These are phyloP conservation scores for Neopestalotiopsis rosae DNA, from an alignment of 2,329 filamentous ascomycete genomes.

Conservation along the genomic window DNA sequence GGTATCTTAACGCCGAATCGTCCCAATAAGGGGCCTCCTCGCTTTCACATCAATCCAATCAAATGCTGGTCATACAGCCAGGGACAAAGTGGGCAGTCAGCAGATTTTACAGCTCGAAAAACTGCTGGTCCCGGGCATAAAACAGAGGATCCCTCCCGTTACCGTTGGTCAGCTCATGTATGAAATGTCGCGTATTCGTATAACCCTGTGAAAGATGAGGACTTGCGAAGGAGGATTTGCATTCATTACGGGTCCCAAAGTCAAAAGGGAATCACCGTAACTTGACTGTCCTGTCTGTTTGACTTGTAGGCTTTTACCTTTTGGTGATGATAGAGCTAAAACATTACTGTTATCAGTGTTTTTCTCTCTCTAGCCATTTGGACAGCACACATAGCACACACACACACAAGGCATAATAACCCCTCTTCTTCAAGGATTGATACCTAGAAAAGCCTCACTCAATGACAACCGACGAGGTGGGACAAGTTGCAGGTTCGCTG, in stretches of 20 bases:
- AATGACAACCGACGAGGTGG: background rate
- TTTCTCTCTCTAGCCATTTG: background rate
- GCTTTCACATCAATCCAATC: background rate
- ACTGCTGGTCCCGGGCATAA: background rate
- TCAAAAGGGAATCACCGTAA: background rate
- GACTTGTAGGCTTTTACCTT: background rate
- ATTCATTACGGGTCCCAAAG: background rate
- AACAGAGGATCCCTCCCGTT: background rate
- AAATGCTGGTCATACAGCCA: background rate
- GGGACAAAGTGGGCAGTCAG: constrained; percentile 3
- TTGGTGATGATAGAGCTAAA: background rate
- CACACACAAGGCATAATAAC: background rate
- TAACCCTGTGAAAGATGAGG: background rate
- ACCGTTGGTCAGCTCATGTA: background rate
- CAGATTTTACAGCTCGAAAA: constrained; percentile 3
- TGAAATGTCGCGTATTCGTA: background rate
- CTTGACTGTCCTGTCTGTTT: background rate
- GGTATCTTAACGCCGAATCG: background rate
- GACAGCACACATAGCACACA: background rate
- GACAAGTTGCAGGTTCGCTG: background rate
- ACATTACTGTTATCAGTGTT: background rate
- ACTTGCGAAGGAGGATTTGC: background rate
- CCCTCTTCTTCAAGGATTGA: background rate
- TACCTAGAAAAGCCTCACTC: constrained; percentile 1
- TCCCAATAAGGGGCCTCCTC: background rate